Evolutionary conservation across 495 filamentous ascomycete species (phyloP).

Genomic region (Hyaloscypha bicolor): DNA sequence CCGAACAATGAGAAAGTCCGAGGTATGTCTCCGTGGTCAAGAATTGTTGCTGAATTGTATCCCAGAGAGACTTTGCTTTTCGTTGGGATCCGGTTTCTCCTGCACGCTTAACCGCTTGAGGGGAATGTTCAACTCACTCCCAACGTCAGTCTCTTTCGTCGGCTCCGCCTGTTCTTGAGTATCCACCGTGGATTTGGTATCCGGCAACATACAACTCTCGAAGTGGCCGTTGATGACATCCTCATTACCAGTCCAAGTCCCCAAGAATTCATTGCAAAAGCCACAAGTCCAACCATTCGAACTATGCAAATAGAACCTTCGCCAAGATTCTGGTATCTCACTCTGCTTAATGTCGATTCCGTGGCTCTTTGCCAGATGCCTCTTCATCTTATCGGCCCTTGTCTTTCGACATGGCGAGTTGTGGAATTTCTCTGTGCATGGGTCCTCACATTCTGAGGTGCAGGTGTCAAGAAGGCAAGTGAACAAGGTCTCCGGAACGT

Average conservation of each 20-base stretch:
- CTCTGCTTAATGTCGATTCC: background rate
- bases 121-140: background rate
- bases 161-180: background rate
- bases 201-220: background rate
- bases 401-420: background rate
- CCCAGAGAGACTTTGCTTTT: background rate
- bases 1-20: too few relatives aligned
- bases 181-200: background rate
- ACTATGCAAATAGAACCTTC: background rate
- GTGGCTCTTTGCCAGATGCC: background rate
- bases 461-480: slow-evolving; percentile 10
- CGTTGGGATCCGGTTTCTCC: background rate
- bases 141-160: background rate
- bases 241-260: background rate
- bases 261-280: background rate
- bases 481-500: background rate
- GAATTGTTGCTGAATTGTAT: background rate
- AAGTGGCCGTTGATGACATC: slow-evolving; percentile 2
- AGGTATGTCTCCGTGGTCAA: too few relatives aligned
- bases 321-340: slow-evolving; percentile 4
- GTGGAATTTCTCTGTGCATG: slow-evolving; percentile 6
- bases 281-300: background rate
- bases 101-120: background rate
- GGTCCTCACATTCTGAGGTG: background rate
- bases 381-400: slow-evolving; percentile 4